These are phyloP conservation scores for Fraxinus platypoda DNA, from an alignment of 305 asterid genomes.

Conservation along the genomic window DNA sequence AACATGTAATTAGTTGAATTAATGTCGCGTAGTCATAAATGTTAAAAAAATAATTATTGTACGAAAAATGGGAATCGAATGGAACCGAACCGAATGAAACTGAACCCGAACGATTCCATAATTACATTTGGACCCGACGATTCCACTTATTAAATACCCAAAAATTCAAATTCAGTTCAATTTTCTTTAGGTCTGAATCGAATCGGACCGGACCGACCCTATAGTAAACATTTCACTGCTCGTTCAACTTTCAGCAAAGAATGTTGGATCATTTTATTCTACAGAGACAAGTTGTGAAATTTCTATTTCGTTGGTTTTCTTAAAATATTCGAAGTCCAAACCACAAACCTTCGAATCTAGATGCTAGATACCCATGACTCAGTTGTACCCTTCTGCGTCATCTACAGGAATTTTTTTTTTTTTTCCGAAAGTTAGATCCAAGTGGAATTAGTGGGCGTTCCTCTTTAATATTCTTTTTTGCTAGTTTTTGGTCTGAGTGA, in stretches of 20 bases:
- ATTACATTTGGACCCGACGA: not conserved
- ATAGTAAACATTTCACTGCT: not conserved
- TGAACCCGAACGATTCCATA: not conserved
- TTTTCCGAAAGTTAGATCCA: not conserved
- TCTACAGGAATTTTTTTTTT: not conserved
- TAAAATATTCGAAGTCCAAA: not conserved
- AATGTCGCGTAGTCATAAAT: not conserved
- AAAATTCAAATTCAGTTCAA: not conserved
- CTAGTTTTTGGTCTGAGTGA: conserved; percentile 9
- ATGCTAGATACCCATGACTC: not conserved
- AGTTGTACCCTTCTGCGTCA: not conserved
- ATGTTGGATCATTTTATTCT: not conserved
- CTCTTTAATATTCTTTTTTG: conserved; percentile 6
- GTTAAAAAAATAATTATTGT: not conserved
- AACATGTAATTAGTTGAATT: not conserved
- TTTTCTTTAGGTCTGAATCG: too few relatives aligned
- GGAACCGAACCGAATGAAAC: not conserved
- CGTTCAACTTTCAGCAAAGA: not conserved
- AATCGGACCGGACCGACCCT: not conserved
- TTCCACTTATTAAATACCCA: not conserved
- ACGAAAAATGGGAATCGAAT: not conserved
- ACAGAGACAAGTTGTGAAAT: not conserved
- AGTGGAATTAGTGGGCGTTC: conserved; percentile 5
- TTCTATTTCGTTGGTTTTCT: not conserved
- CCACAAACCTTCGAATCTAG: not conserved